Evolutionary conservation across 2,329 filamentous ascomycete species (phyloP), one percentile per base, ranked within the genome.

Genomic region (Neobulgaria alba): DNA sequence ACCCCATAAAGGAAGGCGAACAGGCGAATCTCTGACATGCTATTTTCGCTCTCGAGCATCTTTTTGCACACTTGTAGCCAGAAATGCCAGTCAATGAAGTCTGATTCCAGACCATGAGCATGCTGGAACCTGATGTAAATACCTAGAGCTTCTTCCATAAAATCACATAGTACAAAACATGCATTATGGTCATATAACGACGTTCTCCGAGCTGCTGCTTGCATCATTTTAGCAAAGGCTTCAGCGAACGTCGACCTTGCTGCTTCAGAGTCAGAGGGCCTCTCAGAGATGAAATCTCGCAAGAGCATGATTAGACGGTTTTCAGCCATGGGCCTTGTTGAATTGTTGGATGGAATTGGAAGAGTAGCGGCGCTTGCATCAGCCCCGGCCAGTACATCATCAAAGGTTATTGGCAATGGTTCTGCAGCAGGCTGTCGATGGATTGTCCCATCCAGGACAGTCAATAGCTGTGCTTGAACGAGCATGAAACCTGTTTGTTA

Each of bases 151-250:
- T 86, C 81, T 57, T 85, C 81, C 41, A 84, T 66, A 47, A 85
- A 80, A 57, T 86, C 82, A 53, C 80, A 82, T 16, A 86, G 65
- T n/a, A 79, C 74, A 56, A 84, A 84, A 57, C 81, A 85, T 35
- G 79, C 78, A 57, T 75, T 77, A 53, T 81, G 79, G 53, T 85
- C 76, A 57, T 77, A 85, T 16, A 82, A 61, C 1, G 79, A 82
- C 1, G 75, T 80, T 49, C 71, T 77, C 40, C 71, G 69, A 17
- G 79, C 76, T 14, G 73, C 69, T 8, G 74, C 72, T 54, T 79
- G 78, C 49, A 84, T 64, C 35, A 83, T 65, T 41, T 67, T 65
- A 47, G 69, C 71, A 57, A 85, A 84, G 2, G 74, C 71, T 43
- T 77, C 69, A 3, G 78, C 76, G 56, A 82, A 84, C 10, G 80